A percentile compares a stretch with the other conserved stretches of the same genome.
phyloP scores from a whole-genome alignment of 2,329 filamentous ascomycete genomes.

The Colletotrichum sp. region DNA sequence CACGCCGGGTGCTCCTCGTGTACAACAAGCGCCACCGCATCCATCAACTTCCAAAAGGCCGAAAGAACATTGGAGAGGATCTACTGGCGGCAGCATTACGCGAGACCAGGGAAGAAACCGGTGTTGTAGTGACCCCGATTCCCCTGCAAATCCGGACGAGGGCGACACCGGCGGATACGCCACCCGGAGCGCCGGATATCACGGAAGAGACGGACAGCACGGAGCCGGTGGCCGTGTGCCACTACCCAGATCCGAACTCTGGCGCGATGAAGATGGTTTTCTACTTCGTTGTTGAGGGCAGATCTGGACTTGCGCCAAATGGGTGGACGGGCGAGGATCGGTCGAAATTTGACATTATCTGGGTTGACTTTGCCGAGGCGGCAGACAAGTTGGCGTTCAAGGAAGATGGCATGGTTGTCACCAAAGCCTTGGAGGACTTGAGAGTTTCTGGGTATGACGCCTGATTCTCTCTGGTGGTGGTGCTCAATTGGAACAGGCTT shows the following conservation, averaged over 20 bases:
- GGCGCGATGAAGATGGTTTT: constrained; percentile 43
- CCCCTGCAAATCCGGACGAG: constrained; percentile 47
- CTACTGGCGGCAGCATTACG: constrained; percentile 47
- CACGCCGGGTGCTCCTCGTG: constrained; percentile 44
- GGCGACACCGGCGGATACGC: constrained; percentile 36
- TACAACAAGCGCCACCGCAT: constrained; percentile 47
- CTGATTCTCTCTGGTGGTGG: neutral
- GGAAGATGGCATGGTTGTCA: constrained; percentile 29
- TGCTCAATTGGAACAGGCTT: neutral
- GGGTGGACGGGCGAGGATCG: constrained; percentile 11
- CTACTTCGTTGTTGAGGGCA: constrained; percentile 41
- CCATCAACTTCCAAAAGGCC: constrained; percentile 53
- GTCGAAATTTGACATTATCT: constrained; percentile 33
- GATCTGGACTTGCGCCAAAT: constrained; percentile 26
- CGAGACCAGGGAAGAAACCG: constrained; percentile 54
- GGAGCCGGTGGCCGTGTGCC: neutral
- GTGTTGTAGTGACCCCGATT: constrained; percentile 42
- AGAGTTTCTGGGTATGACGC: constrained; percentile 29
- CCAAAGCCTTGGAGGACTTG: constrained; percentile 31
- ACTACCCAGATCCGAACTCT: constrained; percentile 25
- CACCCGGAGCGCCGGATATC: constrained; percentile 22
- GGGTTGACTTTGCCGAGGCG: constrained; percentile 28
- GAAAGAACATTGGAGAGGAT: constrained; percentile 51
- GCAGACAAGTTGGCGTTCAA: constrained; percentile 25
- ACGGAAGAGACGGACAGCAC: constrained; percentile 19